A percentile compares a stretch with the other conserved stretches of the same genome.
phyloP scores from a whole-genome alignment of 768 basidiomycete species.

The Pisolithus albus region DNA sequence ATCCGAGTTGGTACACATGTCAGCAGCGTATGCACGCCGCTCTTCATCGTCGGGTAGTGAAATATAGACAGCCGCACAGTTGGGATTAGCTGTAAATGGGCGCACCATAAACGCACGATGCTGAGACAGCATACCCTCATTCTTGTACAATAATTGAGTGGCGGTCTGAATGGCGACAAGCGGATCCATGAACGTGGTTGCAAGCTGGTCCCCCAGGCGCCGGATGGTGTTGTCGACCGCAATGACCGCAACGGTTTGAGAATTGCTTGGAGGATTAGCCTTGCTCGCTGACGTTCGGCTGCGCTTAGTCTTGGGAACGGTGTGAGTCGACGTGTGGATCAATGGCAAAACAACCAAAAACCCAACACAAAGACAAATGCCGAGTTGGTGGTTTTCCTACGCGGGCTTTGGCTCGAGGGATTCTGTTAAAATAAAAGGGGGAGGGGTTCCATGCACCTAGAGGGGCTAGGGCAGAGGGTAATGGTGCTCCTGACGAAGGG shows the following conservation, averaged over 20 bases:
- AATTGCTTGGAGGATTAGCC: background rate
- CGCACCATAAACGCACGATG: background rate
- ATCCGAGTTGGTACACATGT: too few relatives aligned
- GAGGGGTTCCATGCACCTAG: too few relatives aligned
- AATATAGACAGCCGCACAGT: background rate
- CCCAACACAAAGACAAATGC: too few relatives aligned
- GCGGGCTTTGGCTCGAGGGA: too few relatives aligned
- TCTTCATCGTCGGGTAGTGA: too few relatives aligned
- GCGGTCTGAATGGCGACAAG: background rate
- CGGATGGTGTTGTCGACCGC: background rate
- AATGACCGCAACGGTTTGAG: background rate
- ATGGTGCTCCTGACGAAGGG: too few relatives aligned
- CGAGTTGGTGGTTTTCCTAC: too few relatives aligned
- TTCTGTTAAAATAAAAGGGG: too few relatives aligned
- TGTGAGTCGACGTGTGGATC: too few relatives aligned
- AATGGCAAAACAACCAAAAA: too few relatives aligned
- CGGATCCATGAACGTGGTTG: background rate
- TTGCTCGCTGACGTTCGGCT: background rate
- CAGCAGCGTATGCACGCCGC: too few relatives aligned
- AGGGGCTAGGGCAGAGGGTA: too few relatives aligned
- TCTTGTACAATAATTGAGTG: background rate
- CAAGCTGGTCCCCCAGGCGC: background rate
- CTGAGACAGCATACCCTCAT: background rate
- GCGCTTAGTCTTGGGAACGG: background rate
- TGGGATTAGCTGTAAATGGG: background rate